Percentiles rank a stretch among this genome's conserved stretches.
phyloP scores from a whole-genome alignment of 83 land plant species.

The Picea engelmannii region DNA sequence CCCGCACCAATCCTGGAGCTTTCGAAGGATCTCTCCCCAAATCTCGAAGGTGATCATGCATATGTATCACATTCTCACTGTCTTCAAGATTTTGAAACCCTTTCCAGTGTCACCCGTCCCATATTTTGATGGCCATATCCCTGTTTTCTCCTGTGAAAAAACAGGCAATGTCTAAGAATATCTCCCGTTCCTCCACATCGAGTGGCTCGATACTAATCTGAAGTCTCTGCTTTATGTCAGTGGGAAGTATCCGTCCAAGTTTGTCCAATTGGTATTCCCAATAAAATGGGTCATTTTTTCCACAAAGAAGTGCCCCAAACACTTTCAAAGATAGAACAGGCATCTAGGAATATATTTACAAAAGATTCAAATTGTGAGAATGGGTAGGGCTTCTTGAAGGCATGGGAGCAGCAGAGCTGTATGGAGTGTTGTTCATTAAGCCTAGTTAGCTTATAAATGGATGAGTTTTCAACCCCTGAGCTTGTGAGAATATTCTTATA shows the following conservation, averaged over 20 bases:
- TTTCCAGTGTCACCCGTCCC: not conserved
- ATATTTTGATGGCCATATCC: not conserved
- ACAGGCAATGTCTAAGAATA: conserved; percentile 9
- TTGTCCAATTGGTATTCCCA: not conserved
- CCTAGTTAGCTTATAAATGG: not conserved
- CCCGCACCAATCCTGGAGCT: too few species aligned
- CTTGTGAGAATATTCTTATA: not conserved
- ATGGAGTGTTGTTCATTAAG: not conserved
- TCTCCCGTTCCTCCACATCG: not conserved
- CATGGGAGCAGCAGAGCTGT: not conserved
- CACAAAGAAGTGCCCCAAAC: not conserved
- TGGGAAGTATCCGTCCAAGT: not conserved
- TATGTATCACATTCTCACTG: not conserved
- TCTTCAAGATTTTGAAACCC: not conserved
- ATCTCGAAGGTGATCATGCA: conserved; percentile 17
- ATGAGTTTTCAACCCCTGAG: not conserved
- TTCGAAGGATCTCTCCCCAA: not conserved
- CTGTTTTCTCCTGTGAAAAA: conserved; percentile 1
- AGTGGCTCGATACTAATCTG: not conserved
- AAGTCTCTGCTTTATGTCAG: not conserved
- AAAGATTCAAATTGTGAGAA: not conserved
- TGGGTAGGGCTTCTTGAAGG: not conserved
- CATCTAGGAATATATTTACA: not conserved
- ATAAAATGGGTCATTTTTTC: not conserved
- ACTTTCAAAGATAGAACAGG: not conserved